Evolutionary conservation across 2,329 filamentous ascomycete genomes (phyloP).

Genomic region (Chrysosporium queenslandicum): DNA sequence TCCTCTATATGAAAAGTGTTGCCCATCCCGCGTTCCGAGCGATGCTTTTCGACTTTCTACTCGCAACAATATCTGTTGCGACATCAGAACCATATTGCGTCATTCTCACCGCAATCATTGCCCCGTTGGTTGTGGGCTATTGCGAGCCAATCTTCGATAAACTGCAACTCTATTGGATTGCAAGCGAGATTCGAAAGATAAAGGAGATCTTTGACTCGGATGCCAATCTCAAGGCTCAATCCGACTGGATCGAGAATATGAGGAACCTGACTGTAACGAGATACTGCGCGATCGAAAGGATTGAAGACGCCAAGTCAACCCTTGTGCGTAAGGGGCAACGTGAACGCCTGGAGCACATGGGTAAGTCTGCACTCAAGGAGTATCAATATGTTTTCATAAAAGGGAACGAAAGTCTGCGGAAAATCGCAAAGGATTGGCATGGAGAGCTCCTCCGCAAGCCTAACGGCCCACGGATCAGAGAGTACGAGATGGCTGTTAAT

Average conservation of each 20-base stretch:
- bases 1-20: too few relatives aligned
- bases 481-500: background rate
- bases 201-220: background rate
- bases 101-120: too few relatives aligned
- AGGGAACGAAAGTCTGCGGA: background rate
- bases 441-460: background rate
- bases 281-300: background rate
- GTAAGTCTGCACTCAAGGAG: background rate
- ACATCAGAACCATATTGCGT: background rate
- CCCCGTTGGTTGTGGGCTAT: background rate
- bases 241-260: background rate
- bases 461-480: background rate
- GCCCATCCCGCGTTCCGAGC: too few relatives aligned
- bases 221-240: background rate
- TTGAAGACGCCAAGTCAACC: background rate
- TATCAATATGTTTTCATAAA: background rate
- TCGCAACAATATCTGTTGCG: background rate
- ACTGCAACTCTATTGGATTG: background rate
- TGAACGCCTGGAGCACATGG: background rate
- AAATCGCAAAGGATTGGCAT: background rate
- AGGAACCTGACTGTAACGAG: background rate
- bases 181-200: background rate
- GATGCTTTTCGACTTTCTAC: background rate
- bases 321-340: background rate
- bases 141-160: conserved; percentile 1